Evolutionary conservation across 768 basidiomycete genomes (phyloP), one percentile per base, ranked within the genome.

Genomic region (Trametes gibbosa): DNA sequence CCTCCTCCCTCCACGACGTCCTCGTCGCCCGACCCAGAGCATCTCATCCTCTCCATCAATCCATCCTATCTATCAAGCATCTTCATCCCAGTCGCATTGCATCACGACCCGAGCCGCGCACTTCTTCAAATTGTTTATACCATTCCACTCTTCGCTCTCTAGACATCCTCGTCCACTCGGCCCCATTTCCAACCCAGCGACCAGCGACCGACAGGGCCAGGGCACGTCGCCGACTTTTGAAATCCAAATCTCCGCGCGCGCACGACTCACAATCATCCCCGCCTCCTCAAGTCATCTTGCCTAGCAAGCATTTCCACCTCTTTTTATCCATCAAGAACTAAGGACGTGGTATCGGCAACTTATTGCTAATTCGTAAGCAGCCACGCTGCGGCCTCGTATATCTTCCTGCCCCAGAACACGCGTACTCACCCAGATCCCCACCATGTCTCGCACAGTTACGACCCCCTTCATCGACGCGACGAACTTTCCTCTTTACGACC

Each of bases 361-460:
- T 81, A 80, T 81, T 73, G 72, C 78, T 80, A 79, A 80, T 77
- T 79, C 74, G 79, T 76, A 55, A 66, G 77, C 68, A 43, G 4
- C 34, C 50, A 34, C 32, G 14, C 19, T 42, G 13, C 49, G 25
- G n/a, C 19, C 19, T 25, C 54, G 41, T 56, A 56, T 59, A 57
- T 48, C 66, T 58, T 60, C 56, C 61, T 66, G 70, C 70, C 61
- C 71, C 68, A 45, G 56, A 50, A 58, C 51, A 37, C 50, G 40
- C 49, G 23, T 54, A 52, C 50, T 50, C 64, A 53, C 49, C 41
- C 45, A 29, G 29, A 49, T 53, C 34, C 50, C 61, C 50, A 45
- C 57, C 63, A 88, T 88, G 85, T 83, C 82, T 81, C 80, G 82
- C 76, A 79, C 81, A 79, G 83, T 85, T 75, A 80, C 83, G 79